Conservation (phyloP, 1,284 basidiomycete species). For the Microbotryomycetes sp. region DNA sequence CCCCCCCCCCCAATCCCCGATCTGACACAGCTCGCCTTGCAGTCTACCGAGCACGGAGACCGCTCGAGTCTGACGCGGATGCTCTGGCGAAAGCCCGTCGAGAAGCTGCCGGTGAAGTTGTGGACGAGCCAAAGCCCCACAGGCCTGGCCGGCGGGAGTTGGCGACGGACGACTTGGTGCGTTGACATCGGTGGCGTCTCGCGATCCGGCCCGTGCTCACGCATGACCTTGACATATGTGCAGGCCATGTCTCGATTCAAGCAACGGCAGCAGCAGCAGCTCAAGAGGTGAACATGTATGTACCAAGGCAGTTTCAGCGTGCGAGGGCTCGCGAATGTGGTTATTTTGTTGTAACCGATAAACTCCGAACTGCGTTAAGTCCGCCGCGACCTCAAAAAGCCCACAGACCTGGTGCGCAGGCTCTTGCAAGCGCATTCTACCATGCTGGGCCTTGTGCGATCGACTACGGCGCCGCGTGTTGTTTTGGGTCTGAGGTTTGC, state of each 20-base stretch:
- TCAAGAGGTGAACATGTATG: no score
- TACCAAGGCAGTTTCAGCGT: no score
- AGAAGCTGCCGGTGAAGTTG: conserved; percentile 59
- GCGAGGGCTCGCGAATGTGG: no score
- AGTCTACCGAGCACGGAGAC: conserved; percentile 76
- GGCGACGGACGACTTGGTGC: conserved; percentile 83
- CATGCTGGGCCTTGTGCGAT: not conserved
- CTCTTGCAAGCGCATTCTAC: not conserved
- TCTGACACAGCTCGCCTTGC: not conserved
- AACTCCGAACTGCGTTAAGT: no score
- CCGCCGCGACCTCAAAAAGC: no score
- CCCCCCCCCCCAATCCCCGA: no score
- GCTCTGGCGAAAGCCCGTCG: conserved; percentile 75
- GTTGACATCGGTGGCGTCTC: conserved; percentile 48
- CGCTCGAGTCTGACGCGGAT: conserved; percentile 72
- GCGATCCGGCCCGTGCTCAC: no score
- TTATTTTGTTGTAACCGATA: no score
- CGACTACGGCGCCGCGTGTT: not conserved
- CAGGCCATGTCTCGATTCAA: conserved; percentile 82
- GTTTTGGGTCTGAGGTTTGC: not conserved
- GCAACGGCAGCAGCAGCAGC: conserved; percentile 56
- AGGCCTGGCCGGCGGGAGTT: conserved; percentile 57
- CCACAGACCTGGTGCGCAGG: no score
- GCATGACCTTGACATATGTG: not conserved
- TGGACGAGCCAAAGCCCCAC: conserved; percentile 36